Percentiles rank a stretch among this genome's conserved stretches.
phyloP scores from a whole-genome alignment of 352 stramenopile genomes.

The Globisporangium spinosum region DNA sequence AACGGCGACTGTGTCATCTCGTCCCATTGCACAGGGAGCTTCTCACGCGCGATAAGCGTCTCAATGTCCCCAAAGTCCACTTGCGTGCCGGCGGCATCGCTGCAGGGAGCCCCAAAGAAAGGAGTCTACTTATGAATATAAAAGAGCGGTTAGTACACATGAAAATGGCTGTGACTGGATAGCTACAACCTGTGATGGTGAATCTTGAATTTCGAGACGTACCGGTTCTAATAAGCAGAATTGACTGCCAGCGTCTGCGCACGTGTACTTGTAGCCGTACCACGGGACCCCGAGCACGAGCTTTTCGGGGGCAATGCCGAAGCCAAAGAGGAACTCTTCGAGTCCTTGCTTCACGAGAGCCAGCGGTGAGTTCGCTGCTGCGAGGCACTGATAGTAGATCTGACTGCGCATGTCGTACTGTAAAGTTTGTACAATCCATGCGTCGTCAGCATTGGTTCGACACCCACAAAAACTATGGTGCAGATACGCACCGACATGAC shows the following conservation, averaged over 20 bases:
- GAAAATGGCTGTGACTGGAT: neutral
- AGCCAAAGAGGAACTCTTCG: constrained; percentile 65
- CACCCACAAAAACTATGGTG: neutral
- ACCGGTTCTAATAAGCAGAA: constrained; percentile 33
- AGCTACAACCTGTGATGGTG: neutral
- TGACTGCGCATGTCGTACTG: constrained; percentile 91
- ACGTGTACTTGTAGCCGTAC: constrained; percentile 90
- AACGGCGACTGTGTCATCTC: constrained; percentile 42
- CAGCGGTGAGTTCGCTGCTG: constrained; percentile 78
- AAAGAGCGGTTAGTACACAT: neutral
- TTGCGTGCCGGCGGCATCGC: constrained; percentile 63
- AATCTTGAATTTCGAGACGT: neutral
- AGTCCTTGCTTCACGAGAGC: constrained; percentile 72
- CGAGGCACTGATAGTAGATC: constrained; percentile 88
- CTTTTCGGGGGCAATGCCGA: constrained; percentile 58
- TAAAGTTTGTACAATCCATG: neutral
- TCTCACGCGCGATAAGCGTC: constrained; percentile 28
- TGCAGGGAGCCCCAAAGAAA: constrained; percentile 77
- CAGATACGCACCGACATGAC: constrained; percentile 76
- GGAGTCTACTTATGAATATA: constrained; percentile 27
- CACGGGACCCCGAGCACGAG: constrained; percentile 89
- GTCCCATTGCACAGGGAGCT: constrained; percentile 46
- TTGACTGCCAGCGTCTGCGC: constrained; percentile 17
- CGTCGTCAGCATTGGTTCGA: neutral
- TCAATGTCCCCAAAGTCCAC: constrained; percentile 56